Base-by-base conservation (phyloP, 140 eudicot species). In the Senecio squalidus region DNA sequence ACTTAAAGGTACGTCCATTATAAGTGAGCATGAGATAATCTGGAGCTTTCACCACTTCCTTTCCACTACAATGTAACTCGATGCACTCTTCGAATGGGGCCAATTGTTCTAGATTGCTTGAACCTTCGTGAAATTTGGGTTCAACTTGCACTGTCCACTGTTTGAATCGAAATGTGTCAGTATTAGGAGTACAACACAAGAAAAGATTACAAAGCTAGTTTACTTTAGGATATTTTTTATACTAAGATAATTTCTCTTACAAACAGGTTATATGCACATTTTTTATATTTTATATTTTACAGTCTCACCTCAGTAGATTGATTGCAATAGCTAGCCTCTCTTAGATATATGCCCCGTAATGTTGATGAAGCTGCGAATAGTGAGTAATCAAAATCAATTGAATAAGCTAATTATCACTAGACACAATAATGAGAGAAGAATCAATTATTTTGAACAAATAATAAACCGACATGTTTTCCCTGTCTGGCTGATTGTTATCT, bases 61-160 rank as follows among this genome's bases (percentile, higher is more conserved):
- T 80, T 62, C 75, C 87, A 56, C 77, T 84, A 51, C 94, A 84
- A 72, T 61, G 89, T 48, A 93, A 68, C 77, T 93, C 91, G 41
- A 93, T 80, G 57, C 89, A 80, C 79, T 93, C 99, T 73, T 93
- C 99, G 74, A 88, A 93, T 17, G 96, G 95, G 55, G 84, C 93
- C 52, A 93, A 68, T 60, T 93, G 96, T 56, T 93, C 95, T 68
- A 93, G 76, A 58, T 88, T 93, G 76, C 94, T 88, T 51, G 88
- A 95, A 67, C 85, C 99, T 53, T 93, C 95, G 61, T 93, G 99
- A 67, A 93, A 93, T 69, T 66, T 88, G 15, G 99, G 96, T 41
- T 82, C 84, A 34, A 93, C 89, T 82, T 88, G 83, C 68, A 88
- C 99, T 5, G 96, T 84, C 99, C 99, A 93, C 99, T 93, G 82